phyloP scores from a whole-genome alignment of 1,284 basidiomycete genomes.

The Rhodotorula sp. region DNA sequence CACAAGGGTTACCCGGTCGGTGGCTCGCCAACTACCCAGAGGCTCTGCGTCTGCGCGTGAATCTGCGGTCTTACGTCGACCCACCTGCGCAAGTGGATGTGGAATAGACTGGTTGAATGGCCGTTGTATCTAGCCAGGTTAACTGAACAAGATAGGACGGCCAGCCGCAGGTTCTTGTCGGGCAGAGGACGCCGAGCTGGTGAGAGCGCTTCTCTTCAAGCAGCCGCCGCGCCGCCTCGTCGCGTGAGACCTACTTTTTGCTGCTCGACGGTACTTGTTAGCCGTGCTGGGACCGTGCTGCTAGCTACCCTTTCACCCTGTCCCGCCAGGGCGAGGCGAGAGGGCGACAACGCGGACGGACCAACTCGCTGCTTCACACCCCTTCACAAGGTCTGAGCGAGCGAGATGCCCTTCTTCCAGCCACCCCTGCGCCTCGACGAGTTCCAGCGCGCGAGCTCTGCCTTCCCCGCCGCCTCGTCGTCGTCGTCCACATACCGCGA shows the following conservation, averaged over 20 bases:
- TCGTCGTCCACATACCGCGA: background rate
- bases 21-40: slow-evolving; percentile 6
- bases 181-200: slow-evolving; percentile 14
- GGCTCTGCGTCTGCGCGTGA: slow-evolving; percentile 14
- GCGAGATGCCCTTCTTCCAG: background rate
- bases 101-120: background rate
- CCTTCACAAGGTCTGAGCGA: background rate
- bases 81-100: slow-evolving; percentile 6
- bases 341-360: background rate
- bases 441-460: slow-evolving; percentile 1
- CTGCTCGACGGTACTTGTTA: background rate
- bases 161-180: slow-evolving; percentile 19
- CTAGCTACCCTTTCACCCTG: background rate
- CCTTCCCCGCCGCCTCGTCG: background rate
- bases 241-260: slow-evolving; percentile 11
- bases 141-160: slow-evolving; percentile 3
- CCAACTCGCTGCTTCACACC: background rate
- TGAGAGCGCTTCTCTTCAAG: slow-evolving; percentile 21
- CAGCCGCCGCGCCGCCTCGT: slow-evolving; percentile 11
- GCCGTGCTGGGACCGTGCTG: background rate
- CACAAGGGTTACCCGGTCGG: slow-evolving; percentile 1
- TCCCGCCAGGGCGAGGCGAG: background rate
- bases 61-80: background rate
- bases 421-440: slow-evolving; percentile 9
- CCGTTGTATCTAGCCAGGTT: slow-evolving; percentile 2